Base-by-base conservation (phyloP, 2,329 filamentous ascomycete species). In the Stagonosporopsis chrysanthemi region DNA sequence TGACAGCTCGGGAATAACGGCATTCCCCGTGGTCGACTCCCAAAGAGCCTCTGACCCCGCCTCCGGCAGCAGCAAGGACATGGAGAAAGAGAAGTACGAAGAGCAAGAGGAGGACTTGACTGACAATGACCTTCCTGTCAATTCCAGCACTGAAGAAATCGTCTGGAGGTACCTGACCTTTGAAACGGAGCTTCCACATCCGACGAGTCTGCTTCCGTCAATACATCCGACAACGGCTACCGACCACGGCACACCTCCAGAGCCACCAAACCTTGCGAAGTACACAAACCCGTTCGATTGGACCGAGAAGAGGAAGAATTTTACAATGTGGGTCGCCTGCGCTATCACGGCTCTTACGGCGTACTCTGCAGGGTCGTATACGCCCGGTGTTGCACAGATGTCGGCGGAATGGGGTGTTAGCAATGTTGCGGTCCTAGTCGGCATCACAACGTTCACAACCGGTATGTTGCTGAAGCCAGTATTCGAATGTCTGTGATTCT, bases 301-400 rank as follows among this genome's bases (percentile, higher is more conserved):
- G 91, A 85, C 90, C 0, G 71, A 79, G 52, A 80, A 79, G 42
- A 86, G 87, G 58, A 97, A 97, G 73, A 82, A 81, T 23, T 74
- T 90, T 57, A 86, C 90, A 65, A 86, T 94, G 8, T 84, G 83
- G 68, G 81, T 97, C 12, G 91, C 90, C 8, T 96, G 90, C 72
- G 75, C 87, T 6, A 91, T 90, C 1, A 96, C 92, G 0, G 83
- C 86, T 19, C 77, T 93, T 47, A 91, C 92, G 0, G 92, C 91
- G 6, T 96, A 93, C 74, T 85, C 89, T 0, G 90, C 92, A 0
- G 92, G 92, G 3, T 85, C 91, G 2, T 95, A 95, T 75, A 89
- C 88, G 6, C 88, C 91, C 0, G 86, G 90, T 0, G 79, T 87
- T 0, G 75, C 75, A 5, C 83, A 90, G 50, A 87, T 97, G 81